Base-by-base conservation (phyloP, 2,329 filamentous ascomycete species). In the Talaromyces sp. region DNA sequence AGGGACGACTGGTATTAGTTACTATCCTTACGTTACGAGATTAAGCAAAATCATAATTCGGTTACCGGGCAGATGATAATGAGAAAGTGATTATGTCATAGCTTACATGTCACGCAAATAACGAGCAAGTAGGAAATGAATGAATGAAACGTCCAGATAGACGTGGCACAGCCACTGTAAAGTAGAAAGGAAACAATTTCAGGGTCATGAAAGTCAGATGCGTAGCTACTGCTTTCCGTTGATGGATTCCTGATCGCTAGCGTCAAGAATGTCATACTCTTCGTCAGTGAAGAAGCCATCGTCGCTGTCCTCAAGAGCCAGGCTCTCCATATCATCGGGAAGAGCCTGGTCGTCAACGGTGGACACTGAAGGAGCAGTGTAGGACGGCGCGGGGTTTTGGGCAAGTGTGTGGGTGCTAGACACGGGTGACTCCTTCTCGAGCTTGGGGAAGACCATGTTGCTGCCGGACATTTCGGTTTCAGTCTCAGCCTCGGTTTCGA, bases 241-340 rank as follows among this genome's bases (percentile, higher is more conserved):
- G 58, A 86, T 75, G 68, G 84, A 89, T 74, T 98, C 93, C 75
- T 96, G 91, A 68, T 98, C 93, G 64, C 91, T 96, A 48, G 92
- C 93, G 79, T 97, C 92, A 52, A 98, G 86, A 67, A 98, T 93
- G 71, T 99, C 95, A 75, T 98, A 99, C 79, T 99, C 95, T 76
- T 98, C 95, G 67, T 99, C 95, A 0, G 95, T 98, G 82, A 96
- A 79, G 82, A 96, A 97, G 12, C 88, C 90, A 64, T 90, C 86
- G n/a, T 82, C 86, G n/a, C 44, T 46, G 28, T 64, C 63, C 28
- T 64, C 63, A 28, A 64, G 25, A 37, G 59, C 54, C 54, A 64
- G 37, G 16, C 63, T 78, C 6, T 75, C 73, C 12, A 76, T 74
- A 60, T 80, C 80, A 44, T 80, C 80, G 46, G 82, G 70, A 58